phyloP scores from a whole-genome alignment of 1,284 basidiomycete genomes.

The Ceratobasidium sp. region DNA sequence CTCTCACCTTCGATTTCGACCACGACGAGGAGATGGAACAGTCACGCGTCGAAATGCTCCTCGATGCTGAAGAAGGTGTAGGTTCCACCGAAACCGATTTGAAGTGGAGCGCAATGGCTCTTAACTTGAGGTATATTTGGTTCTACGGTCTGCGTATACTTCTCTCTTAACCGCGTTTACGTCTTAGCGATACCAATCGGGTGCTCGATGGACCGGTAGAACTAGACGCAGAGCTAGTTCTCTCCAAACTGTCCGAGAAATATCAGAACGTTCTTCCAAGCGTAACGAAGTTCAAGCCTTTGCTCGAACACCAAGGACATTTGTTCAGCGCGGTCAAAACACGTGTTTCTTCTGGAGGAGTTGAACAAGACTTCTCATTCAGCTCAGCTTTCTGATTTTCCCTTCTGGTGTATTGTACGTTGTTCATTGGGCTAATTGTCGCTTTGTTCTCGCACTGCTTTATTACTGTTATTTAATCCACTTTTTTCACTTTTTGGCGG shows the following conservation, averaged over 20 bases:
- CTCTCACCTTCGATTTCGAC: slow-evolving; percentile 21
- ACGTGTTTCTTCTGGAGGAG: background rate
- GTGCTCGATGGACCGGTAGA: background rate
- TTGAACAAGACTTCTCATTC: too few relatives aligned
- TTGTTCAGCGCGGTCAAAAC: slow-evolving; percentile 12
- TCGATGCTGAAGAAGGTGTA: slow-evolving; percentile 16
- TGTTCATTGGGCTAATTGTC: too few relatives aligned
- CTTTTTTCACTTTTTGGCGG: too few relatives aligned
- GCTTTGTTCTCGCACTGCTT: too few relatives aligned
- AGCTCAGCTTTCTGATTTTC: too few relatives aligned
- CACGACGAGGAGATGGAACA: slow-evolving; percentile 27
- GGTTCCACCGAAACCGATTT: background rate
- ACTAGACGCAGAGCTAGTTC: slow-evolving; percentile 24
- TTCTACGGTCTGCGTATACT: background rate
- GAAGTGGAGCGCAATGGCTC: slow-evolving; percentile 12
- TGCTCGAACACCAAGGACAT: background rate
- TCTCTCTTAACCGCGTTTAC: background rate
- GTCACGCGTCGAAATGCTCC: slow-evolving; percentile 30
- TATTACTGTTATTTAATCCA: too few relatives aligned
- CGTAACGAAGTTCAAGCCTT: slow-evolving; percentile 6
- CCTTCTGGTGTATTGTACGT: too few relatives aligned
- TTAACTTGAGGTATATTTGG: background rate
- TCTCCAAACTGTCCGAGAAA: slow-evolving; percentile 12
- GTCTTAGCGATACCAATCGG: background rate
- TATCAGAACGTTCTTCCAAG: slow-evolving; percentile 12